Evolutionary conservation across 2,329 filamentous ascomycete genomes (phyloP).

Genomic region (Albifimbria verrucaria): DNA sequence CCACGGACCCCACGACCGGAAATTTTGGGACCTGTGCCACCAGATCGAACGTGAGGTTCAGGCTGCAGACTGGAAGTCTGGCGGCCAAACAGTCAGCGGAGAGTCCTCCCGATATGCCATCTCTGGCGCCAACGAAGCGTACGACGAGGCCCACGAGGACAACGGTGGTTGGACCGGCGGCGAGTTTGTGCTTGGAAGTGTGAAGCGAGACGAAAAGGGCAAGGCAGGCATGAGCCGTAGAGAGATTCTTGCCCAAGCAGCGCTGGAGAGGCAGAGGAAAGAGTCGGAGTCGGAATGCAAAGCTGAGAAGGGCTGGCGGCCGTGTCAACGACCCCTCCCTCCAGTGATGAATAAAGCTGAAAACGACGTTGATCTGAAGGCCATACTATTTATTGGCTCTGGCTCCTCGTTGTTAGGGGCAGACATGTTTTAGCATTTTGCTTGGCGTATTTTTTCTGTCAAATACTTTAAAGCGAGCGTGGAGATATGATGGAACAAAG

Average conservation of each 20-base stretch:
- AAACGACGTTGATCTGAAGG: not conserved
- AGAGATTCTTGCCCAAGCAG: conserved; percentile 65
- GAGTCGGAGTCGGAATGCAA: conserved; percentile 29
- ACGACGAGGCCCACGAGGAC: conserved; percentile 57
- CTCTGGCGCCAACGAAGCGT: conserved; percentile 41
- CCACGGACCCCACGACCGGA: conserved; percentile 74
- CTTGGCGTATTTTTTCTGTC: no score
- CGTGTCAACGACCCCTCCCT: conserved; percentile 17
- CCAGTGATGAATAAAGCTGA: not conserved
- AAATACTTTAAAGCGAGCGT: not conserved
- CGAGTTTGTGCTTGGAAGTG: conserved; percentile 68
- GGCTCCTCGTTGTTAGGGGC: no score
- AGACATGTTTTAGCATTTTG: no score
- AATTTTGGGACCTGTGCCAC: conserved; percentile 87
- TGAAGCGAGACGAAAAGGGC: conserved; percentile 32
- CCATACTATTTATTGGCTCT: not conserved
- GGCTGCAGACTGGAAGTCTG: conserved; percentile 70
- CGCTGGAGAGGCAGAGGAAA: conserved; percentile 30
- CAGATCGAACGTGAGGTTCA: conserved; percentile 87
- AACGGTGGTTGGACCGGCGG: conserved; percentile 77
- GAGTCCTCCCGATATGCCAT: conserved; percentile 59
- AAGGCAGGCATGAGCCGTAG: conserved; percentile 58
- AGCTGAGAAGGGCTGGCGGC: conserved; percentile 25
- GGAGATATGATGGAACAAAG: not conserved
- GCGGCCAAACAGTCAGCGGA: conserved; percentile 61